phyloP scores from a whole-genome alignment of 2,329 filamentous ascomycete species.

The Sporothrix brasiliensis region DNA sequence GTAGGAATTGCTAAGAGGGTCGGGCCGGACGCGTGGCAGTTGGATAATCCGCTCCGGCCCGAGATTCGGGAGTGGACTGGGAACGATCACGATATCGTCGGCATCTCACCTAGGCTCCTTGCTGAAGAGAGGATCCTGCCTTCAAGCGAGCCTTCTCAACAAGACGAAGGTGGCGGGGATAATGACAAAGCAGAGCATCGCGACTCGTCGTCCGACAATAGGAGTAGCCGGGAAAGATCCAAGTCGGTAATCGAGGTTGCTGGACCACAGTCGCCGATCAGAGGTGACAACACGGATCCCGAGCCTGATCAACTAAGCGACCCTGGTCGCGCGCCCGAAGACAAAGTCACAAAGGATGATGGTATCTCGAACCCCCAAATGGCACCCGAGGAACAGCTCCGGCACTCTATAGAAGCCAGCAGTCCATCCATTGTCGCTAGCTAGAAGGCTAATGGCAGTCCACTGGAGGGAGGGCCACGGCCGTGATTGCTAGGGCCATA shows the following conservation, averaged over 20 bases:
- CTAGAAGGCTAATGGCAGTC: neutral
- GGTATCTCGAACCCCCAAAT: neutral
- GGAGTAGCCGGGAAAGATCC: slow-evolving; percentile 29
- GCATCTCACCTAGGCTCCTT: neutral
- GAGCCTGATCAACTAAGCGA: neutral
- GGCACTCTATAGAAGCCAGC: neutral
- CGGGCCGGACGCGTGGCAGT: slow-evolving; percentile 34
- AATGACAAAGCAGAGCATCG: neutral
- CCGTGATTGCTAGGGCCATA: too few species aligned
- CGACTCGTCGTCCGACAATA: neutral
- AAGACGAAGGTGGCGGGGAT: neutral
- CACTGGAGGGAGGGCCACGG: too few species aligned
- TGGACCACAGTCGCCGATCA: slow-evolving; percentile 10
- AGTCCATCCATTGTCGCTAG: slow-evolving; percentile 16
- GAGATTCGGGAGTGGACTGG: slow-evolving; percentile 35
- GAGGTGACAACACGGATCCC: neutral
- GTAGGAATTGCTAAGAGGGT: slow-evolving; percentile 46
- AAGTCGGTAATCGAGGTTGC: slow-evolving; percentile 35
- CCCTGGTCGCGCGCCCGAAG: neutral
- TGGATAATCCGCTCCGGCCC: slow-evolving; percentile 38
- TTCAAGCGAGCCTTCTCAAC: neutral
- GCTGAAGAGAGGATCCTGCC: neutral
- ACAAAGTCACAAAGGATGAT: neutral
- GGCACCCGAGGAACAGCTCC: neutral
- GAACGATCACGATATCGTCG: slow-evolving; percentile 1